These are phyloP conservation scores for Plasmodium coatneyi DNA, from an alignment of 169 alveolate species.

Conservation along the genomic window DNA sequence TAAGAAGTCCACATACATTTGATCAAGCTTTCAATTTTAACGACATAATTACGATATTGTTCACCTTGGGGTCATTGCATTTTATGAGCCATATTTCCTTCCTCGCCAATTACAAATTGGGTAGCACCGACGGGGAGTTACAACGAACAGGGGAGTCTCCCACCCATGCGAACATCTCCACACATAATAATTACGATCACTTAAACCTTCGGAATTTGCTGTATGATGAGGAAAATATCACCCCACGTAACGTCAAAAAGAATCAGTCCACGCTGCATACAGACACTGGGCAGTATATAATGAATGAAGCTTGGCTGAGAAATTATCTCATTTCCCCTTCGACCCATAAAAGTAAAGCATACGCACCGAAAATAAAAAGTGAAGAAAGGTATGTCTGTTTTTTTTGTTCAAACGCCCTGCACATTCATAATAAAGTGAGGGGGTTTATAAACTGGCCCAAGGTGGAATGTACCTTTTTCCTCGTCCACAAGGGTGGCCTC, in stretches of 20 bases:
- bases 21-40: slow-evolving; percentile 41
- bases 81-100: slow-evolving; percentile 31
- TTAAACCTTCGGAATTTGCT: background rate
- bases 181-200: background rate
- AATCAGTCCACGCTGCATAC: background rate
- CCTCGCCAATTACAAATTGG: background rate
- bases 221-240: background rate
- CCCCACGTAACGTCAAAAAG: background rate
- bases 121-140: background rate
- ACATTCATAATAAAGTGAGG: slow-evolving; percentile 56
- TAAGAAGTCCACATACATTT: slow-evolving; percentile 24
- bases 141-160: background rate
- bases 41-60: slow-evolving; percentile 54
- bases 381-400: slow-evolving; percentile 60
- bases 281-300: background rate
- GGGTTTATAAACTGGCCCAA: slow-evolving; percentile 69
- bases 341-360: background rate
- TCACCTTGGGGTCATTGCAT: slow-evolving; percentile 41
- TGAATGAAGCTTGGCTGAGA: slow-evolving; percentile 4
- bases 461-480: slow-evolving; percentile 55
- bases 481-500: slow-evolving; percentile 14
- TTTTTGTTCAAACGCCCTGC: slow-evolving; percentile 43
- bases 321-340: background rate
- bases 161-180: background rate
- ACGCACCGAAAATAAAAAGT: slow-evolving; percentile 57